Percentiles rank a stretch among this genome's conserved stretches.
phyloP scores from a whole-genome alignment of 139 green algal genomes.

The Pleodorina starrii region DNA sequence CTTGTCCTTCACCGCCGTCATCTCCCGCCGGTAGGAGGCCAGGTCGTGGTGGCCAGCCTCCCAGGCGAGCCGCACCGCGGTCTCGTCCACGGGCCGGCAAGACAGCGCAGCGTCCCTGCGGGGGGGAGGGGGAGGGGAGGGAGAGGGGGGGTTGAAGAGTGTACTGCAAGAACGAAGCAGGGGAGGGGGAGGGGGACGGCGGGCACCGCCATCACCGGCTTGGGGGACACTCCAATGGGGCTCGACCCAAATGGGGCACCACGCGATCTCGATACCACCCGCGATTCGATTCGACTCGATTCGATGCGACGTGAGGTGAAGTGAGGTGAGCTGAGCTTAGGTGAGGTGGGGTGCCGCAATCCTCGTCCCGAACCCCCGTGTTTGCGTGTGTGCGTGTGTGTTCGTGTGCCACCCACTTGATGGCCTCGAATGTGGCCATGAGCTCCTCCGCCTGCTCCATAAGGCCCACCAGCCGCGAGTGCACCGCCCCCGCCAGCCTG shows the following conservation, averaged over 20 bases:
- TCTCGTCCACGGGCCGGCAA: slow-evolving; percentile 18
- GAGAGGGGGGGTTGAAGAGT: neutral
- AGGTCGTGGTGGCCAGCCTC: slow-evolving; percentile 46
- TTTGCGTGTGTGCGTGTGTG: neutral
- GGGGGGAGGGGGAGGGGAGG: neutral
- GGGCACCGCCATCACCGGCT: too few species aligned
- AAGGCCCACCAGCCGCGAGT: slow-evolving; percentile 37
- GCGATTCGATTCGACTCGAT: too few species aligned
- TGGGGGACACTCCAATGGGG: too few species aligned
- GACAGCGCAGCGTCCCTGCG: slow-evolving; percentile 59
- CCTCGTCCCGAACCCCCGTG: too few species aligned
- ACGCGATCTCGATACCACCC: too few species aligned
- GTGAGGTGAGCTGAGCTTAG: too few species aligned
- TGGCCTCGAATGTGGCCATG: slow-evolving; percentile 52
- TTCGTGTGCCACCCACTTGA: slow-evolving; percentile 43
- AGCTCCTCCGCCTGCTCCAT: slow-evolving; percentile 63
- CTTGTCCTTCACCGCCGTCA: slow-evolving; percentile 49
- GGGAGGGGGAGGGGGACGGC: neutral
- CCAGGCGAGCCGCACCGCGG: slow-evolving; percentile 49
- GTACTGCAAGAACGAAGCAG: too few species aligned
- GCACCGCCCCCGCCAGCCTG: slow-evolving; percentile 54
- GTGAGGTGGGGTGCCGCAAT: too few species aligned
- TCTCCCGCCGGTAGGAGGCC: slow-evolving; percentile 54
- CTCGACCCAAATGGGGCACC: too few species aligned
- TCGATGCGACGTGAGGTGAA: too few species aligned